phyloP scores from a whole-genome alignment of 805 yeast genomes.

The Sporopachydermia lactativora region DNA sequence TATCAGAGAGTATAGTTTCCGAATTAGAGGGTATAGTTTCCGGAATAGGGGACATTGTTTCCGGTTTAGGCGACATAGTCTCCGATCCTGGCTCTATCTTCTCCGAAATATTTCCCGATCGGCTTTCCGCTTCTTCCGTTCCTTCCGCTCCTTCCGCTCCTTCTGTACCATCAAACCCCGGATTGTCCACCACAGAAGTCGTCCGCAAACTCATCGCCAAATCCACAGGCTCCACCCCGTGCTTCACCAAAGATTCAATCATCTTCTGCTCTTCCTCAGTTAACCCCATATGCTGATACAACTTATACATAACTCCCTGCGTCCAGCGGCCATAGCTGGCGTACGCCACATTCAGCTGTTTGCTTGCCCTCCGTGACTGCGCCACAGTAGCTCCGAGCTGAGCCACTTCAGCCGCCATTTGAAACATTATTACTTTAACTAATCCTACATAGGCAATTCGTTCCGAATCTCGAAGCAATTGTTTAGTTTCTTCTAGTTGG shows the following conservation, averaged over 20 bases:
- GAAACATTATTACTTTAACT: constrained; percentile 58
- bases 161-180: constrained; percentile 21
- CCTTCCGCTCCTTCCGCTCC: constrained; percentile 3
- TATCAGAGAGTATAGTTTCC: constrained; percentile 15
- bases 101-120: constrained; percentile 6
- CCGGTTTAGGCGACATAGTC: neutral
- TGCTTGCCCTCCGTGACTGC: constrained; percentile 35
- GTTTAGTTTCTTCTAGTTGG: constrained; percentile 68
- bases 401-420: constrained; percentile 74
- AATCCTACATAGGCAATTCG: constrained; percentile 87
- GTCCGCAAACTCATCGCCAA: constrained; percentile 48
- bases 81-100: neutral
- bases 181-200: constrained; percentile 36
- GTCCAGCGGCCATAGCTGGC: constrained; percentile 81
- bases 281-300: constrained; percentile 74
- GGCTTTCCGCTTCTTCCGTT: constrained; percentile 3
- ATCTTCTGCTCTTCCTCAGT: constrained; percentile 62
- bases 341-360: constrained; percentile 50
- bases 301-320: constrained; percentile 47
- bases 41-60: constrained; percentile 6
- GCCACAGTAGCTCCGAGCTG: constrained; percentile 36
- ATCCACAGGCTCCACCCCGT: constrained; percentile 68
- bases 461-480: constrained; percentile 69
- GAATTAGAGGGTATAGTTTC: neutral
- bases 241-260: constrained; percentile 77